Percentiles rank a stretch among this genome's conserved stretches.
Conservation (phyloP, 805 yeast species). For the Cyberlindnera nakhonratchasimensis region DNA sequence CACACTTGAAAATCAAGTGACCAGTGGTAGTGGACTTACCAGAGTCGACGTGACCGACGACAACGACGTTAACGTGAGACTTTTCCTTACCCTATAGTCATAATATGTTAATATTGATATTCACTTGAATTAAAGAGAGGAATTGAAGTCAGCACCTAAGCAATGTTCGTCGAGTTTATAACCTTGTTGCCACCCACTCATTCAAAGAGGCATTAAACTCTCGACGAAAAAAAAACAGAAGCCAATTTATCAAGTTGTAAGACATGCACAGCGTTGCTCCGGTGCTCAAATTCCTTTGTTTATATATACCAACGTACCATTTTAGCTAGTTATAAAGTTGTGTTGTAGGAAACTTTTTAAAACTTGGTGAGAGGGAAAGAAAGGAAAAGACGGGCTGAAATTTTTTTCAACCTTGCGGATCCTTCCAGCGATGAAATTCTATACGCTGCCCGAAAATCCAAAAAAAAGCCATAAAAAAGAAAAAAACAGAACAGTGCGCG, state of each 20-base stretch:
- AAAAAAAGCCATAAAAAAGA: slow-evolving; percentile 1
- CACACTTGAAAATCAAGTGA: slow-evolving; percentile 98
- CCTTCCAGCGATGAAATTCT: slow-evolving; percentile 2
- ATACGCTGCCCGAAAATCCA: too few species aligned
- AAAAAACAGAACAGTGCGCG: not conserved
- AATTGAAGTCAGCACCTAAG: too few species aligned
- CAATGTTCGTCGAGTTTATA: too few species aligned
- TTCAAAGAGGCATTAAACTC: too few species aligned
- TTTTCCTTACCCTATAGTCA: slow-evolving; percentile 80
- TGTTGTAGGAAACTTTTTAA: not conserved
- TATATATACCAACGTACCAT: slow-evolving; percentile 31
- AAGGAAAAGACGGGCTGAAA: slow-evolving; percentile 10
- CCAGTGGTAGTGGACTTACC: slow-evolving; percentile 99
- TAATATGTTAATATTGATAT: slow-evolving; percentile 20
- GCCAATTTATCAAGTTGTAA: too few species aligned
- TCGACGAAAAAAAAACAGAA: too few species aligned
- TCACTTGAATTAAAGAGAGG: too few species aligned
- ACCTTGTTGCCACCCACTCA: too few species aligned
- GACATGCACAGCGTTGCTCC: too few species aligned
- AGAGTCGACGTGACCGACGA: slow-evolving; percentile 99
- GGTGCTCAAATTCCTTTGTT: not conserved
- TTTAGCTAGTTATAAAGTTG: slow-evolving; percentile 8
- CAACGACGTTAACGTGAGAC: slow-evolving; percentile 99
- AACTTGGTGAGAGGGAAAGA: not conserved
- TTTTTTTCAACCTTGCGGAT: slow-evolving; percentile 10